phyloP scores from a whole-genome alignment of 257 asterid species.

The Solanum tarapatanum region DNA sequence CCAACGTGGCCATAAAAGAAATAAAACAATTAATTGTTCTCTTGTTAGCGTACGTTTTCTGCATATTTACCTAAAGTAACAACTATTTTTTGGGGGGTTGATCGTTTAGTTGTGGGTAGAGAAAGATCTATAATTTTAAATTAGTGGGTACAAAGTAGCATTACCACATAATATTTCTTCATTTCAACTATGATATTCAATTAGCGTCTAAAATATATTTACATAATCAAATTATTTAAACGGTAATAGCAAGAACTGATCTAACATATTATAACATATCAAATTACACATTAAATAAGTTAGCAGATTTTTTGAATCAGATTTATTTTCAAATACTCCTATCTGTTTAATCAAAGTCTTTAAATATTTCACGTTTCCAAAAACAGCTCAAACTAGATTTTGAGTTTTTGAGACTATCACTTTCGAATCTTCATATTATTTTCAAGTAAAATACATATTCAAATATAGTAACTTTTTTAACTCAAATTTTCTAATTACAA shows the following conservation, averaged over 20 bases:
- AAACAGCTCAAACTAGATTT: background rate
- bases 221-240: background rate
- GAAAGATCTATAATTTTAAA: background rate
- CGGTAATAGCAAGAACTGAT: background rate
- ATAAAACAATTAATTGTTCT: background rate
- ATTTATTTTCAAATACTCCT: background rate
- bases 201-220: background rate
- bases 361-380: background rate
- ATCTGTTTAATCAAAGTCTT: background rate
- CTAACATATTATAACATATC: background rate
- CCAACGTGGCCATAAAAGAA: background rate
- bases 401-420: background rate
- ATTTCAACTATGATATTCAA: background rate
- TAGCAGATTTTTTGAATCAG: no score
- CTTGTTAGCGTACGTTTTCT: background rate
- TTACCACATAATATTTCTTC: background rate
- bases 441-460: rapidly evolving
- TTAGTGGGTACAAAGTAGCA: background rate
- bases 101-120: background rate
- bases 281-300: background rate
- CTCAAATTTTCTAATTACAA: background rate
- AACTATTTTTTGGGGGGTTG: background rate
- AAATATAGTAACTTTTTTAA: background rate
- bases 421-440: background rate
- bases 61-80: background rate